phyloP scores from a whole-genome alignment of 306 rosid genomes.

The Cajanus cajan region DNA sequence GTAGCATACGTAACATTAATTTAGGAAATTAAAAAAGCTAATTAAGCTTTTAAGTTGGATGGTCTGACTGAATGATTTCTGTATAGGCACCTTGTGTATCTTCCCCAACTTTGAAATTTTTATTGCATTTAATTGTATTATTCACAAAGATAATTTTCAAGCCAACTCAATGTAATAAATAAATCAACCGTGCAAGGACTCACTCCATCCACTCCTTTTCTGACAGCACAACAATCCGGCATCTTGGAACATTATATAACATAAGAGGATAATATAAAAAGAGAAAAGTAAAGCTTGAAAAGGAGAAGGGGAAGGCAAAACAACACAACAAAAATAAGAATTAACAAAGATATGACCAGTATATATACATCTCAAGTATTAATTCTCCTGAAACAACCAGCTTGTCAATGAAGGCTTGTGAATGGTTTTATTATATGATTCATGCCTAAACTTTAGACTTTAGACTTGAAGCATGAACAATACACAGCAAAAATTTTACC shows the following conservation, averaged over 20 bases:
- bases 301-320: neutral
- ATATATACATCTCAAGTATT: neutral
- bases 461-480: neutral
- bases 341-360: neutral
- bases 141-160: neutral
- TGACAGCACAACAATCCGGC: neutral
- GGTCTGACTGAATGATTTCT: neutral
- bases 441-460: neutral
- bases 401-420: neutral
- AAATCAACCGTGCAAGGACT: neutral
- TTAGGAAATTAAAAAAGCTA: neutral
- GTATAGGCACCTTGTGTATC: neutral
- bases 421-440: neutral
- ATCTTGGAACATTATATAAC: neutral
- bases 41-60: neutral
- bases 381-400: neutral
- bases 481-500: neutral
- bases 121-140: neutral
- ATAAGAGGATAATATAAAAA: neutral
- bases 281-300: neutral
- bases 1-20: neutral
- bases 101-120: neutral
- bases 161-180: neutral
- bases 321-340: neutral
- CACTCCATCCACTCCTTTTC: slow-evolving; percentile 5